Percentiles rank a stretch among this genome's conserved stretches.
phyloP scores from a whole-genome alignment of 1,139 yeast genomes.

The Ogataea hybrid region DNA sequence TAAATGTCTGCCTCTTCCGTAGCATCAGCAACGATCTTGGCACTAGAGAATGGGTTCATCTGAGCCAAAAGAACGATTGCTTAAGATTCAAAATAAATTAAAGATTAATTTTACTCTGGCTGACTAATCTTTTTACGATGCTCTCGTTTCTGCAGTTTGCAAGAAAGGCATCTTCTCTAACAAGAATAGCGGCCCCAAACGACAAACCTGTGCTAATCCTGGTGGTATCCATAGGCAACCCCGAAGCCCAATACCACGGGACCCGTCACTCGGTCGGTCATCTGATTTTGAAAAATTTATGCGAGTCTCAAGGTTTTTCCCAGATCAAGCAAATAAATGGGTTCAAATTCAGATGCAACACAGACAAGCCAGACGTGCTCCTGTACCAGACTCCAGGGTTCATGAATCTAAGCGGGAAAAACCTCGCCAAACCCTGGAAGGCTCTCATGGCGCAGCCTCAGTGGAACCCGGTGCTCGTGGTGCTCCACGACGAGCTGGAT shows the following conservation, averaged over 20 bases:
- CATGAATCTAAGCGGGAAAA: slow-evolving; percentile 71
- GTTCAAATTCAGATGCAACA: slow-evolving; percentile 23
- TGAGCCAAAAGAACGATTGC: not conserved
- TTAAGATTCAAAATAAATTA: not conserved
- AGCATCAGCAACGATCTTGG: slow-evolving; percentile 14
- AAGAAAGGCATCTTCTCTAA: slow-evolving; percentile 4
- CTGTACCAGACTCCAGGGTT: slow-evolving; percentile 51
- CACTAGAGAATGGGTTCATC: slow-evolving; percentile 20
- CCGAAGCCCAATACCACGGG: slow-evolving; percentile 55
- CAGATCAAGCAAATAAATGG: slow-evolving; percentile 17
- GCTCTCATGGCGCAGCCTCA: slow-evolving; percentile 30
- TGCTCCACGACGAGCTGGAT: slow-evolving; percentile 77
- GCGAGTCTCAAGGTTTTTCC: slow-evolving; percentile 20
- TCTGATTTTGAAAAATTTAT: slow-evolving; percentile 38
- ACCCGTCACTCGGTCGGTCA: slow-evolving; percentile 86
- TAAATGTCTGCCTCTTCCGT: slow-evolving; percentile 4
- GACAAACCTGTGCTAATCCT: slow-evolving; percentile 35
- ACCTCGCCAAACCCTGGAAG: slow-evolving; percentile 47
- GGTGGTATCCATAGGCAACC: slow-evolving; percentile 75
- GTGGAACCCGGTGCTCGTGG: slow-evolving; percentile 43
- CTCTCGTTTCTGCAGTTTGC: slow-evolving; percentile 2
- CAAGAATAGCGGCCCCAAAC: slow-evolving; percentile 12
- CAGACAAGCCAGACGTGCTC: slow-evolving; percentile 28
- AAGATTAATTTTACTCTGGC: not conserved
- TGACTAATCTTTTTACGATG: slow-evolving; percentile 2